Percentiles rank a stretch among this genome's conserved stretches.
phyloP scores from a whole-genome alignment of 2,329 filamentous ascomycete genomes.

The Alternaria brassicae region DNA sequence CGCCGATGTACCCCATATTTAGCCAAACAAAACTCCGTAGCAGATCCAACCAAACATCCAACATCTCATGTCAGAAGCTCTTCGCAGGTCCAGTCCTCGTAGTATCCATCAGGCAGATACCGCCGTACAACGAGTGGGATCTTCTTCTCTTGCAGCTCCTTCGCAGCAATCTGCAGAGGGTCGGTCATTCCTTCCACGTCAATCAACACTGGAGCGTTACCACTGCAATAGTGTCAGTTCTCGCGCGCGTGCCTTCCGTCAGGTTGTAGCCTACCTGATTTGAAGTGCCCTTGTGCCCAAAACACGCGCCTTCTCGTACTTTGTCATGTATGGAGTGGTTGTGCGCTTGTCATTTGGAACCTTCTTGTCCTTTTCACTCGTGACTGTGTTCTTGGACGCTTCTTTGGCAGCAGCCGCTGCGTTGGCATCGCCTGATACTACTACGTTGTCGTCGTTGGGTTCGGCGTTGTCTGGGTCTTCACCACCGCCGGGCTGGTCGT shows the following conservation, averaged over 20 bases:
- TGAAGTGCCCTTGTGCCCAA: conserved; percentile 92
- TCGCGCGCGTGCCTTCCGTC: neutral
- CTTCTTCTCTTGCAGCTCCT: conserved; percentile 98
- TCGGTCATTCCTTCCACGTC: conserved; percentile 98
- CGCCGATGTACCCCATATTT: conserved; percentile 43
- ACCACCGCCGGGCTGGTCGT: conserved; percentile 56
- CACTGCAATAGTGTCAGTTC: conserved; percentile 62
- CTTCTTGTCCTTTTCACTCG: conserved; percentile 76
- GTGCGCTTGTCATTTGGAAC: conserved; percentile 86
- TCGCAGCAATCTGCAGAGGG: conserved; percentile 95
- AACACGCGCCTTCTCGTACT: conserved; percentile 95
- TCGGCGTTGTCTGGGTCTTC: conserved; percentile 46
- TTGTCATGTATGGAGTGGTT: conserved; percentile 99
- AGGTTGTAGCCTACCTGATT: conserved; percentile 73
- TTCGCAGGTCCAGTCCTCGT: conserved; percentile 99
- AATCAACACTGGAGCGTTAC: conserved; percentile 96
- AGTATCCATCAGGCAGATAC: conserved; percentile 97
- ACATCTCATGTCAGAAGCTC: conserved; percentile 69
- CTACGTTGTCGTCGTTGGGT: conserved; percentile 51
- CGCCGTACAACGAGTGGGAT: conserved; percentile 93
- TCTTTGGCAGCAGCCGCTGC: conserved; percentile 53
- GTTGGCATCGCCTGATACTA: conserved; percentile 60
- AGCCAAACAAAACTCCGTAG: conserved; percentile 42
- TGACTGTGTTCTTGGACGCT: conserved; percentile 61
- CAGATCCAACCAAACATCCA: conserved; percentile 41